Conservation (phyloP, 164 flowering plant genomes). For the Brasenia schreberi region DNA sequence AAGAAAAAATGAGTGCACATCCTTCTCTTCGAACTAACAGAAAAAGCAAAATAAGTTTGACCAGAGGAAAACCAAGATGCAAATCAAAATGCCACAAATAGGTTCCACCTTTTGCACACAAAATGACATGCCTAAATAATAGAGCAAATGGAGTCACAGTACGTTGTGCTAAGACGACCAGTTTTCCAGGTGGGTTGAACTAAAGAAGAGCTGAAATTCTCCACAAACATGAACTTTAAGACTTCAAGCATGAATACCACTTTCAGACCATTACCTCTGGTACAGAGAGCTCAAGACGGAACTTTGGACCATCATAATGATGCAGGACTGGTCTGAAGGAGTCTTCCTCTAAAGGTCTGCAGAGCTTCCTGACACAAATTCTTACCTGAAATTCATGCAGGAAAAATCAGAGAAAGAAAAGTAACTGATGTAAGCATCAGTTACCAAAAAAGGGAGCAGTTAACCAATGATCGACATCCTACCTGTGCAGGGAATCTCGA, state of each 20-base stretch:
- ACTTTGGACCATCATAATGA: constrained; percentile 66
- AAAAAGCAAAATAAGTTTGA: too few relatives aligned
- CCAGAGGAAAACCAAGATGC: too few relatives aligned
- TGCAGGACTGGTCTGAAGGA: constrained; percentile 52
- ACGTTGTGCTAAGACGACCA: too few relatives aligned
- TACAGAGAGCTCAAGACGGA: constrained; percentile 72
- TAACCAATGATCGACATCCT: neutral
- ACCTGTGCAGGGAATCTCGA: constrained; percentile 23
- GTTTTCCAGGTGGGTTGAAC: too few relatives aligned
- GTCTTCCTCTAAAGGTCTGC: constrained; percentile 77
- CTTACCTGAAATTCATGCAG: constrained; percentile 30
- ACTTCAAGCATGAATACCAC: neutral
- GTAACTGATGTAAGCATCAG: neutral
- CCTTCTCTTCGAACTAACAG: too few relatives aligned
- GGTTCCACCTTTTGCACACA: too few relatives aligned
- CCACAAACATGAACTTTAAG: neutral
- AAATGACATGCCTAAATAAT: too few relatives aligned
- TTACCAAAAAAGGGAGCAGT: neutral
- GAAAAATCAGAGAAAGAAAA: neutral
- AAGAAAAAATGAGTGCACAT: too few relatives aligned
- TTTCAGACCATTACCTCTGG: constrained; percentile 47
- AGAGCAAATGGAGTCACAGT: too few relatives aligned
- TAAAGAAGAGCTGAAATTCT: too few relatives aligned
- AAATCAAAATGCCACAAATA: too few relatives aligned
- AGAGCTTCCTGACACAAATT: constrained; percentile 46